phyloP scores from a whole-genome alignment of 1,284 basidiomycete species.

The Ceratobasidium theobromae region DNA sequence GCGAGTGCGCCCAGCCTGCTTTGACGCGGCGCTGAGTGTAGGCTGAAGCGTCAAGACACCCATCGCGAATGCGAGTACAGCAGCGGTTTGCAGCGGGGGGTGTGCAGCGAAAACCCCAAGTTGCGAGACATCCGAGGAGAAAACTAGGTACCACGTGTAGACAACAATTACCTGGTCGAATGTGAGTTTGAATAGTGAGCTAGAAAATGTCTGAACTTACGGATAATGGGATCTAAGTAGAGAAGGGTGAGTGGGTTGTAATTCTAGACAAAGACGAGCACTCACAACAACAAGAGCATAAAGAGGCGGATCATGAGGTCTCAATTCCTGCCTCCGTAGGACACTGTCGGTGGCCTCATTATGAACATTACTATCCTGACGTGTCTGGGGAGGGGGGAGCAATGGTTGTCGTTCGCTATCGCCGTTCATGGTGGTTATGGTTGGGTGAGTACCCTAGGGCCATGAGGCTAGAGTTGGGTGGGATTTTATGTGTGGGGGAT shows the following conservation, averaged over 20 bases:
- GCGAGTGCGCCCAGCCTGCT: conserved; percentile 61
- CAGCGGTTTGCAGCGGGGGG: conserved; percentile 32
- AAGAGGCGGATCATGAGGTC: conserved; percentile 1
- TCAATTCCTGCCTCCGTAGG: conserved; percentile 8
- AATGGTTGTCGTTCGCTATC: conserved; percentile 13
- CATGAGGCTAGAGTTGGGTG: background rate
- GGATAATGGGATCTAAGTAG: background rate
- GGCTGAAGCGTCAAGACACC: conserved; percentile 69
- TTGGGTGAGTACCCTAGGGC: background rate
- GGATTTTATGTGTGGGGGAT: background rate
- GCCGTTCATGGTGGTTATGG: conserved; percentile 22
- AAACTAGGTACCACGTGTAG: conserved; percentile 16
- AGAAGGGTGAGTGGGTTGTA: background rate
- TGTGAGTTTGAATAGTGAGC: background rate
- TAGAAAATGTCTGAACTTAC: background rate
- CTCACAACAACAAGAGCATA: background rate
- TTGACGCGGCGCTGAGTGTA: conserved; percentile 63
- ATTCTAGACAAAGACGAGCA: background rate
- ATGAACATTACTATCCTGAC: background rate
- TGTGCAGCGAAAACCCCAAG: conserved; percentile 33
- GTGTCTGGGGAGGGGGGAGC: conserved; percentile 8
- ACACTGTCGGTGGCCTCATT: conserved; percentile 10
- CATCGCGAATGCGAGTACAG: conserved; percentile 28
- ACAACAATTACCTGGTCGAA: conserved; percentile 16
- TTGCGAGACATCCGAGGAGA: background rate